These are phyloP conservation scores for Rosa chinensis DNA, from an alignment of 306 rosid species.

Conservation along the genomic window DNA sequence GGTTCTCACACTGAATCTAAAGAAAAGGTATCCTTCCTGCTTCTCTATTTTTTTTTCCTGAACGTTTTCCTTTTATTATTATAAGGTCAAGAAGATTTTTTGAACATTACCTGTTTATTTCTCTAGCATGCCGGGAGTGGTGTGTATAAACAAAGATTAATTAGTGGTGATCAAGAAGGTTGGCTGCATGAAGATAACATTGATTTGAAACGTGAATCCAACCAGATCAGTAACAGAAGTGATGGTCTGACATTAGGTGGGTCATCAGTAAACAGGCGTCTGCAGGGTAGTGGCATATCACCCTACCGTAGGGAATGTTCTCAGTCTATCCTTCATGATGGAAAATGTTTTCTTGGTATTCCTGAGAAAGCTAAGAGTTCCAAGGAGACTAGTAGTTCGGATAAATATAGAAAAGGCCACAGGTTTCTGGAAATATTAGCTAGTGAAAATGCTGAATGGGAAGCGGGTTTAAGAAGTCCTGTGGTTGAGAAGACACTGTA, in stretches of 20 bases:
- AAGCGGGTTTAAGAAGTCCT: conserved; percentile 42
- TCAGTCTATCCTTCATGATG: conserved; percentile 32
- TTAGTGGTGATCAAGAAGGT: conserved; percentile 7
- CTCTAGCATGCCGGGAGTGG: conserved; percentile 44
- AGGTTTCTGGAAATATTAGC: conserved; percentile 36
- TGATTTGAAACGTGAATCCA: conserved; percentile 21
- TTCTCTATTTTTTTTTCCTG: not conserved
- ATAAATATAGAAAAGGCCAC: conserved; percentile 38
- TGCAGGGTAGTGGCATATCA: conserved; percentile 22
- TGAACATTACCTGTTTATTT: conserved; percentile 25
- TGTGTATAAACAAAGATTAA: conserved; percentile 32
- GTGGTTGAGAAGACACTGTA: conserved; percentile 74
- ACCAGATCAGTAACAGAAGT: conserved; percentile 18
- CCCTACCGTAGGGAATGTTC: conserved; percentile 31
- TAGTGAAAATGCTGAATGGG: too few species aligned
- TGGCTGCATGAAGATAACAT: conserved; percentile 10
- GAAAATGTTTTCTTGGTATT: conserved; percentile 30
- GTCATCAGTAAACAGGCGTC: conserved; percentile 9
- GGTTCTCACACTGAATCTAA: conserved; percentile 40
- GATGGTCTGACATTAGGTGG: conserved; percentile 21
- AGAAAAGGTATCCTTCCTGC: conserved; percentile 39
- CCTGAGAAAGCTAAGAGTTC: conserved; percentile 29
- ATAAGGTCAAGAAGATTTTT: conserved; percentile 15
- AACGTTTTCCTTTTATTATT: not conserved
- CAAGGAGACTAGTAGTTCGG: conserved; percentile 23